Evolutionary conservation across 371 early-diverging fungal genomes (phyloP), one percentile per base, ranked within the genome.

Genomic region (Cokeromyces recurvatus): DNA sequence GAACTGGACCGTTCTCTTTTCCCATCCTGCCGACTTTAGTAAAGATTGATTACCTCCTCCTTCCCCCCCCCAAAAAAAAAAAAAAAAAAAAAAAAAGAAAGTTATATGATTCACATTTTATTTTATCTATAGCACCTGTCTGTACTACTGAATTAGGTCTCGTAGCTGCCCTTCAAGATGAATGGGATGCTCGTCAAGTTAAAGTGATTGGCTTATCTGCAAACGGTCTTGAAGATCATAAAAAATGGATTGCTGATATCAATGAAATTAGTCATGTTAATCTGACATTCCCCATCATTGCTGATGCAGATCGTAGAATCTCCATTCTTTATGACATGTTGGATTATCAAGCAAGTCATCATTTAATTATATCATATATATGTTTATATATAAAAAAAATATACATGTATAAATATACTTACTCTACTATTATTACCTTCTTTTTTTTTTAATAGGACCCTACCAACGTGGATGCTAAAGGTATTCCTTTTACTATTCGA

Each of bases 121-220:
- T 27, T 10, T n/a, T n/a, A n/a, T 16, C 12, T 27, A 29, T 44
- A 79, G 81, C 95, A 27, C 95, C 94, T 41, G 95, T 94, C 35
- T 95, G 97, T 78, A 94, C 94, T 32, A 94, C 94, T 20, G 97
- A 97, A 69, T 85, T 95, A 47, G 95, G 95, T 42, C 81, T 79
- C 24, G 93, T 92, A 12, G 94, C 94, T 53, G 83, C 79, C 44
- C 82, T 94, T 25, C 60, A 68, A 46, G 65, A 77, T 39, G 85
- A 94, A 57, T 95, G 89, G 66, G 79, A 77, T 19, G 69, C 68
- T 48, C 89, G 95, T 62, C 68, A 77, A 57, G 91, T 92, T 65
- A 90, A 92, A 65, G 86, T 89, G n/a, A 84, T 97, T 59, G 95
- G 95, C 34, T 85, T 97, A 22, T 90, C 91, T 48, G 90, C 90